Base-by-base conservation (phyloP, 495 filamentous ascomycete genomes). In the Glarea lozoyensis region DNA sequence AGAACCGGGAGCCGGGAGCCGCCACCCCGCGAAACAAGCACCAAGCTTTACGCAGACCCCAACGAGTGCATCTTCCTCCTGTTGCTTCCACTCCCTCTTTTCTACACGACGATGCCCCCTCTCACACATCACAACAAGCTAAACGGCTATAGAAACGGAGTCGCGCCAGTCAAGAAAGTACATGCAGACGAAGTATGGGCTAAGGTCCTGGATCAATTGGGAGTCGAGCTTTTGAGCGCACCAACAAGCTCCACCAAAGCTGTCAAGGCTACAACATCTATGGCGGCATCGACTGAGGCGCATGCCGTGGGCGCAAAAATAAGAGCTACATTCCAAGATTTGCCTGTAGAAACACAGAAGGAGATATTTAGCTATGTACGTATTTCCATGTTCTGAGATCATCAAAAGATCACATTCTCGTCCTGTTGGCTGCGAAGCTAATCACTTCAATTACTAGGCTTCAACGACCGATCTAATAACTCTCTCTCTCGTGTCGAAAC, bases 401-500 rank as follows among this genome's bases (percentile, higher is more conserved):
- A 19, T 10, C 25, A 29, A 7, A 7, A n/a, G 22, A 16, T 29
- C 25, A 10, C 2, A 21, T 29, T 18, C 31, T 19, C 27, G 19
- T 29, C 7, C n/a, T 19, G 21, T 20, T 19, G 11, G 17, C 23
- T 9, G 21, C 18, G 15, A 37, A n/a, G n/a, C 18, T 23, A 41
- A 33, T 20, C 12, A 7, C 18, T 34, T 10, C 33, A 1, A 36
- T 13, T 30, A 39, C 18, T 27, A 67, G 64, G 66, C 65, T 46
- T 52, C 55, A 3, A 54, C 58, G 37, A 38, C 34, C 48, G 75
- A 79, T 38, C 66, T 75, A 39, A 65, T 76, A 42, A 62, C 63
- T 34, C 62, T 79, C 29, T 65, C 72, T 11, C 63, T 73, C 11
- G 73, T 80, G 17, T 76, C 67, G 12, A 63, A 55, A 34, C 67